phyloP scores from a whole-genome alignment of 2,329 filamentous ascomycete genomes.

The Thielaviopsis punctulata region DNA sequence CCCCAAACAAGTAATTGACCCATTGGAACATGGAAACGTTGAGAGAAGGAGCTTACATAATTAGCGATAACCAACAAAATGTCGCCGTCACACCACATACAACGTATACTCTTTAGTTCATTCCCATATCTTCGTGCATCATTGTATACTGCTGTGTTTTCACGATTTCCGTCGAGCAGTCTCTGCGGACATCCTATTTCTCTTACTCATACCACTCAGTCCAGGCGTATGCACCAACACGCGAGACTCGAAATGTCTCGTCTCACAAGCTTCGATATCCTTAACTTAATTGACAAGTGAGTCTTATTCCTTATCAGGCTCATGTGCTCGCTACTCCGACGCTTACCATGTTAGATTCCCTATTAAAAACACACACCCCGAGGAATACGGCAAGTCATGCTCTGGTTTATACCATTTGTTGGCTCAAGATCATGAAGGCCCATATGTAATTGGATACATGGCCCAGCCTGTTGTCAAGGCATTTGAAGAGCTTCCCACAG shows the following conservation, averaged over 20 bases:
- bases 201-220: not conserved
- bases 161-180: too few species aligned
- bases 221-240: not conserved
- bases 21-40: too few species aligned
- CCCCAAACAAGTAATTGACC: not conserved
- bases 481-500: slow-evolving; percentile 29
- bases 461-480: slow-evolving; percentile 31
- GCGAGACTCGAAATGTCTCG: not conserved
- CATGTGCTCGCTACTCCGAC: not conserved
- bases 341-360: slow-evolving; percentile 52
- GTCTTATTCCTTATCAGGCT: slow-evolving; percentile 15
- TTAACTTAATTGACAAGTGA: slow-evolving; percentile 38
- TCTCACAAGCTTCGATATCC: slow-evolving; percentile 29
- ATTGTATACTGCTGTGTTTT: too few species aligned
- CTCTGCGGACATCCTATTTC: not conserved
- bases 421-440: slow-evolving; percentile 45
- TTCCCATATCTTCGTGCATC: not conserved
- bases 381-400: slow-evolving; percentile 35
- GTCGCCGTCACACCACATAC: not conserved
- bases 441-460: slow-evolving; percentile 45
- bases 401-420: slow-evolving; percentile 50
- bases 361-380: slow-evolving; percentile 46
- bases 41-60: too few species aligned
- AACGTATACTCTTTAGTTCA: not conserved
- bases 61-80: not conserved